Conservation (phyloP, 768 basidiomycete species). For the Plicaturopsis crispa region DNA sequence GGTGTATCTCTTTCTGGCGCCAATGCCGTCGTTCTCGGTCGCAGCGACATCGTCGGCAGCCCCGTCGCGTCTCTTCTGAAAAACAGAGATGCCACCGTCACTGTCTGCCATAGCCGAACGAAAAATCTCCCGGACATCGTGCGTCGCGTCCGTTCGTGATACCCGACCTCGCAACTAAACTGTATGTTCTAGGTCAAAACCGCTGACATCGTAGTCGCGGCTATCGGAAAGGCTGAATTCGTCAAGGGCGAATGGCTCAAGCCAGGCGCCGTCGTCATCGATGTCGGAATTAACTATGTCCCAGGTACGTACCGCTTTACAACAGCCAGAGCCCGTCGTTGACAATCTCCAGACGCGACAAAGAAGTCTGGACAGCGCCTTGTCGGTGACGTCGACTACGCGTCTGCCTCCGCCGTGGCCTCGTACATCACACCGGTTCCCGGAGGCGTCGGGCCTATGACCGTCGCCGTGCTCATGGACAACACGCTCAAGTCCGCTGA, state of each 20-base stretch:
- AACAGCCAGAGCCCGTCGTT: too few relatives aligned
- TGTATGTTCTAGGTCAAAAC: slow-evolving; percentile 59
- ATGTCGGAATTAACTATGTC: slow-evolving; percentile 96
- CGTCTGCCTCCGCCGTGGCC: slow-evolving; percentile 67
- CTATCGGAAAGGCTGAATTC: slow-evolving; percentile 90
- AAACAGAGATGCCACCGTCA: slow-evolving; percentile 90
- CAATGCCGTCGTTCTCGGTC: slow-evolving; percentile 87
- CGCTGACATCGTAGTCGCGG: slow-evolving; percentile 92
- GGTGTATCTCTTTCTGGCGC: slow-evolving; percentile 70
- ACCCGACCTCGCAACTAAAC: slow-evolving; percentile 2
- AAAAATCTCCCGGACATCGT: slow-evolving; percentile 76
- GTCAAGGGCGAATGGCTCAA: slow-evolving; percentile 95
- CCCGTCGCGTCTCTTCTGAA: slow-evolving; percentile 90
- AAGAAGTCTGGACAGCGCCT: slow-evolving; percentile 95
- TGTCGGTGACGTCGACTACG: slow-evolving; percentile 92
- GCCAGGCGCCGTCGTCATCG: slow-evolving; percentile 90
- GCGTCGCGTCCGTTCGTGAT: slow-evolving; percentile 20
- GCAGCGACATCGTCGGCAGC: slow-evolving; percentile 96
- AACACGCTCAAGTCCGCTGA: slow-evolving; percentile 86
- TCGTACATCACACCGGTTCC: slow-evolving; percentile 96
- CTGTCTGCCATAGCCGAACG: slow-evolving; percentile 93
- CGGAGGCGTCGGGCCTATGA: slow-evolving; percentile 99
- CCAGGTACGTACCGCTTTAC: slow-evolving; percentile 75
- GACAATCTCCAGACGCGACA: slow-evolving; percentile 49
- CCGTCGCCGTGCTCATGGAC: slow-evolving; percentile 95